These are phyloP conservation scores for Mortierella sp. DNA, from an alignment of 371 early-diverging fungal genomes.

Conservation along the genomic window DNA sequence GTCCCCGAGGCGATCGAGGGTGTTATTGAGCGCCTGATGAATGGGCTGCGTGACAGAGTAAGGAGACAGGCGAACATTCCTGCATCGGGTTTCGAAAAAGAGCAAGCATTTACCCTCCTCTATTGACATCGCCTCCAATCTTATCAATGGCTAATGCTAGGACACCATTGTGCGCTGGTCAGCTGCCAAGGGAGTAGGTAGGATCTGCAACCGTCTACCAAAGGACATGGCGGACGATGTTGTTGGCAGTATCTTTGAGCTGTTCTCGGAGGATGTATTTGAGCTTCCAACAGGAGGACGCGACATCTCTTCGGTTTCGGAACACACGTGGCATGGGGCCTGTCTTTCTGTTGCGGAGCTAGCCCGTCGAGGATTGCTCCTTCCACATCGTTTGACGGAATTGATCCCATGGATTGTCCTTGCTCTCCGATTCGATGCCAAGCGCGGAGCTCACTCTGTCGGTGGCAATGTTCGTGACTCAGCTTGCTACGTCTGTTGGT, in stretches of 20 bases:
- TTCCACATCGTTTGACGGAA: constrained; percentile 74
- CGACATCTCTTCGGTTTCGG: constrained; percentile 87
- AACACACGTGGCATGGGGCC: constrained; percentile 95
- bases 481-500: constrained; percentile 97
- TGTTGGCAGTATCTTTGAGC: constrained; percentile 74
- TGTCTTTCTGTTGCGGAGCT: constrained; percentile 95
- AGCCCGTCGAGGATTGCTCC: constrained; percentile 84
- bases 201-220: constrained; percentile 85
- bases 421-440: constrained; percentile 89
- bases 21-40: constrained; percentile 82
- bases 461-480: constrained; percentile 97
- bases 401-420: constrained; percentile 81
- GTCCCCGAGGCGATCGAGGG: constrained; percentile 78
- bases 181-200: constrained; percentile 94
- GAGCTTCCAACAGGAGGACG: constrained; percentile 45
- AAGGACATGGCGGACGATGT: constrained; percentile 86
- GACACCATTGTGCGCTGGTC: constrained; percentile 97
- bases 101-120: too few relatives aligned
- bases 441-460: constrained; percentile 87
- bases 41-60: constrained; percentile 83
- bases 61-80: constrained; percentile 2
- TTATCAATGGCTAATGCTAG: constrained; percentile 44
- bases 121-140: too few relatives aligned
- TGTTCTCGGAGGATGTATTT: constrained; percentile 78
- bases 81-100: not conserved